Percentiles rank a stretch among this genome's conserved stretches.
Conservation (phyloP, 2,329 filamentous ascomycete species). For the Didymella exigua region DNA sequence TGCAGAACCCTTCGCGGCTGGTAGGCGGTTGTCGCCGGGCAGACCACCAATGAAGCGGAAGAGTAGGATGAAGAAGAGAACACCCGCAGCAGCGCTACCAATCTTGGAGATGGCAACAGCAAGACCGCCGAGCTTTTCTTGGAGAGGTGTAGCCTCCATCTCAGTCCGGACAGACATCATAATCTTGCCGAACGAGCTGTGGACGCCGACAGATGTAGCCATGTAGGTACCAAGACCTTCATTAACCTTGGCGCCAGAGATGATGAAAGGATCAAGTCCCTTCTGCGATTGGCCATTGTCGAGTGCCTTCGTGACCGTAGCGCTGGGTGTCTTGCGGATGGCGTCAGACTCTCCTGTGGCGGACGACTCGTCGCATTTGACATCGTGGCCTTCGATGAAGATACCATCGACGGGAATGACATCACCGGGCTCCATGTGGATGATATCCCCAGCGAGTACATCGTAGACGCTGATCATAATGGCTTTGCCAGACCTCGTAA, state of each 20-base stretch:
- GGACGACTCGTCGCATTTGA: constrained; percentile 75
- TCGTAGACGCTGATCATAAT: constrained; percentile 63
- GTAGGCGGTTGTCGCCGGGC: constrained; percentile 28
- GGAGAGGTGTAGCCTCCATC: constrained; percentile 59
- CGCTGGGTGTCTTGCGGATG: constrained; percentile 67
- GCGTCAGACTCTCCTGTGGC: constrained; percentile 75
- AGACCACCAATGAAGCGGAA: constrained; percentile 47
- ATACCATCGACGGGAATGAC: constrained; percentile 72
- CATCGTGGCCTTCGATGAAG: constrained; percentile 67
- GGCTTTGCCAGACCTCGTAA: constrained; percentile 68
- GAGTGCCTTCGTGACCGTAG: constrained; percentile 64
- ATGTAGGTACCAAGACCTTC: constrained; percentile 59
- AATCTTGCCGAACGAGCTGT: constrained; percentile 62
- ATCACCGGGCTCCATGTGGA: constrained; percentile 72
- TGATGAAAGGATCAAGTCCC: constrained; percentile 69
- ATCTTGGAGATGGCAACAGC: constrained; percentile 60
- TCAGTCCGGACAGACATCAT: constrained; percentile 62
- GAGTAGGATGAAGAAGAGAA: constrained; percentile 49
- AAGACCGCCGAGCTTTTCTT: constrained; percentile 59
- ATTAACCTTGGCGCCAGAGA: constrained; percentile 62
- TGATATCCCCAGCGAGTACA: constrained; percentile 70
- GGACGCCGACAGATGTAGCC: constrained; percentile 60
- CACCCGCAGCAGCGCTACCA: constrained; percentile 48
- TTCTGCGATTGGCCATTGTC: constrained; percentile 55
- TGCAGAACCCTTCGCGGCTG: constrained; percentile 41